Conservation (phyloP, 202 grass and related monocot genomes). For the Zizania palustris region DNA sequence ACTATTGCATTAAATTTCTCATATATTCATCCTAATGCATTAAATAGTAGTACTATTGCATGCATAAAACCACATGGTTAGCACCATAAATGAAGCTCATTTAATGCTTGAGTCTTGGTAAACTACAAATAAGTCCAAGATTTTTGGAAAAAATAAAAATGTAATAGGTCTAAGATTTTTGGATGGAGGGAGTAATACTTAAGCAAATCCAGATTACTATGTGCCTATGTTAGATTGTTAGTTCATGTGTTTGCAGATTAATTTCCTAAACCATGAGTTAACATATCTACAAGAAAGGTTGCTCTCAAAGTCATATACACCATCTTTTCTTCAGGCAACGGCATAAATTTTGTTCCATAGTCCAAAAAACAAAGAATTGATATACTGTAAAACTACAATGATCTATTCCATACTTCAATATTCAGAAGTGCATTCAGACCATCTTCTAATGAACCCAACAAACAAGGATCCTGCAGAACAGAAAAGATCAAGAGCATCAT, state of each 20-base stretch:
- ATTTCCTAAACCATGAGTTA: slow-evolving; percentile 27
- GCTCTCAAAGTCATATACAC: background rate
- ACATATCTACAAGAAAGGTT: slow-evolving; percentile 14
- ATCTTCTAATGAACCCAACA: slow-evolving; percentile 91
- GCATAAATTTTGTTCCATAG: slow-evolving; percentile 20
- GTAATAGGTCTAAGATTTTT: no score
- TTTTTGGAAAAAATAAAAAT: no score
- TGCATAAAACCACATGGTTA: no score
- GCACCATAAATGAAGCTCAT: no score
- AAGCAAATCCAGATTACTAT: background rate
- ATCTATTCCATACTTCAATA: slow-evolving; percentile 78
- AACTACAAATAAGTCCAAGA: no score
- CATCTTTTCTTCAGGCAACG: slow-evolving; percentile 16
- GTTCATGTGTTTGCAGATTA: slow-evolving; percentile 10
- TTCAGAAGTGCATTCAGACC: slow-evolving; percentile 93
- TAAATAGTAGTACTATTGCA: no score
- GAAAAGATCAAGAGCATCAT: slow-evolving; percentile 23
- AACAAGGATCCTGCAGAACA: slow-evolving; percentile 70
- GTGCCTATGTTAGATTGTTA: slow-evolving; percentile 2
- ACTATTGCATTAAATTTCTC: no score
- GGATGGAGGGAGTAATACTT: no score
- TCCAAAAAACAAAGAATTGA: background rate
- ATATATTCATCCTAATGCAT: no score
- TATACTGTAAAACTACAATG: slow-evolving; percentile 12
- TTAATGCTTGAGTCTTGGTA: no score